phyloP scores from a whole-genome alignment of 2,329 filamentous ascomycete species.

The Dothideomycetes sp. region DNA sequence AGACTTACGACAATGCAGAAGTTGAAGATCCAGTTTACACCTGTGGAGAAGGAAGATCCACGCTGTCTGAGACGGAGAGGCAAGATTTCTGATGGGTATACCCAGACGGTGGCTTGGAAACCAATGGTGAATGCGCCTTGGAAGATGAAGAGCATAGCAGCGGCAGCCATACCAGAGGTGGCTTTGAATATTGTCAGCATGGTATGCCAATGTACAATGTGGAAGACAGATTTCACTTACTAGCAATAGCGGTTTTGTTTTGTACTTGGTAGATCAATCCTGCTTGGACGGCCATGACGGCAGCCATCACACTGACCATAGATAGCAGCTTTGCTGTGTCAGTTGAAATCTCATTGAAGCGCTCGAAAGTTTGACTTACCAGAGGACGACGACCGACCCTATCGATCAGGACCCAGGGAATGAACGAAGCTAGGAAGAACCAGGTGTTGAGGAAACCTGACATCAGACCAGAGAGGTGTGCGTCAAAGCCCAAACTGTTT shows the following conservation, averaged over 20 bases:
- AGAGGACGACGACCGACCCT: constrained; percentile 43
- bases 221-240: background rate
- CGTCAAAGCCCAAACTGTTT: constrained; percentile 20
- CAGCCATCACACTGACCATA: constrained; percentile 46
- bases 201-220: background rate
- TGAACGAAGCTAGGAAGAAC: constrained; percentile 31
- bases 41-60: constrained; percentile 25
- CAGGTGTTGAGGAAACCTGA: constrained; percentile 30
- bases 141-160: constrained; percentile 53
- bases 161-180: constrained; percentile 25
- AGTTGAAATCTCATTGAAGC: too few relatives aligned
- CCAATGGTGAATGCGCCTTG: constrained; percentile 53
- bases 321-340: constrained; percentile 43
- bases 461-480: constrained; percentile 22
- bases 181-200: constrained; percentile 1
- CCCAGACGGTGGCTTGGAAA: constrained; percentile 53
- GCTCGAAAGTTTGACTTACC: constrained; percentile 32
- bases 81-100: constrained; percentile 53
- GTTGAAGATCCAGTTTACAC: constrained; percentile 24
- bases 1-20: constrained; percentile 13
- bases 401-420: constrained; percentile 42
- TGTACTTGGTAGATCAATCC: constrained; percentile 29
- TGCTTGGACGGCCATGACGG: constrained; percentile 56
- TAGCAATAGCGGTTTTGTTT: constrained; percentile 20
- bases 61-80: constrained; percentile 37